Percentiles rank a stretch among this genome's conserved stretches.
These are phyloP conservation scores for Taphrina populina DNA, from an alignment of 1,139 yeast species.

Conservation along the genomic window DNA sequence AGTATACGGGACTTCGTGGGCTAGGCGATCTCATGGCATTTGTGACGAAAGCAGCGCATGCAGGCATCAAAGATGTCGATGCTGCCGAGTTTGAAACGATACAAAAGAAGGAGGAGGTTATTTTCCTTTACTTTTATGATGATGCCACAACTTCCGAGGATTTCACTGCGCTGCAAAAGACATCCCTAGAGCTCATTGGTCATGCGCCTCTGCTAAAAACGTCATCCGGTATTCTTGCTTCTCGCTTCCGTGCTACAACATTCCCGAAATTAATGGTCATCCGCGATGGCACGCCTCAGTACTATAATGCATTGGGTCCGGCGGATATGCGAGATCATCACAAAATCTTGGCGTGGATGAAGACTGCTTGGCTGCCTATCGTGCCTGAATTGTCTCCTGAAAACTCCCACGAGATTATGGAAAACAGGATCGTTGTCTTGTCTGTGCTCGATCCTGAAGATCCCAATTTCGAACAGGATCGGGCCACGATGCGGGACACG, in stretches of 20 bases:
- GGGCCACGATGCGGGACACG: conserved; percentile 43
- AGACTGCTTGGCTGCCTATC: conserved; percentile 45
- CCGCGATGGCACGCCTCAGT: conserved; percentile 42
- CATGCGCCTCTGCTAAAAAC: conserved; percentile 46
- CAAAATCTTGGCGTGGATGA: conserved; percentile 44
- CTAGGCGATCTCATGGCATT: conserved; percentile 45
- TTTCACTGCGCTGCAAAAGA: conserved; percentile 46
- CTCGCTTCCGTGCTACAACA: conserved; percentile 42
- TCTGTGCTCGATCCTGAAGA: conserved; percentile 45
- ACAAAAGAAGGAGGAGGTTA: conserved; percentile 40
- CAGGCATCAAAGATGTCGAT: conserved; percentile 42
- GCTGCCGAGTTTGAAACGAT: conserved; percentile 41
- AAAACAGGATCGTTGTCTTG: conserved; percentile 43
- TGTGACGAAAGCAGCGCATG: conserved; percentile 43
- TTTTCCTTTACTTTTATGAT: conserved; percentile 48
- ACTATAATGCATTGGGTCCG: conserved; percentile 44
- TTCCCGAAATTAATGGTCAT: conserved; percentile 46
- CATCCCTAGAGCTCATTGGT: conserved; percentile 45
- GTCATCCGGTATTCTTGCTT: conserved; percentile 42
- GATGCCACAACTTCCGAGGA: conserved; percentile 47
- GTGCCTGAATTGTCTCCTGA: conserved; percentile 47
- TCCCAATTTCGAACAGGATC: conserved; percentile 41
- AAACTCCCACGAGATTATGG: conserved; percentile 44
- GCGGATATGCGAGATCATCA: conserved; percentile 45
- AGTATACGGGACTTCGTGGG: conserved; percentile 45